Evolutionary conservation across 73 alveolate genomes (phyloP), one percentile per base, ranked within the genome.

Genomic region (Paramecium caudatum): DNA sequence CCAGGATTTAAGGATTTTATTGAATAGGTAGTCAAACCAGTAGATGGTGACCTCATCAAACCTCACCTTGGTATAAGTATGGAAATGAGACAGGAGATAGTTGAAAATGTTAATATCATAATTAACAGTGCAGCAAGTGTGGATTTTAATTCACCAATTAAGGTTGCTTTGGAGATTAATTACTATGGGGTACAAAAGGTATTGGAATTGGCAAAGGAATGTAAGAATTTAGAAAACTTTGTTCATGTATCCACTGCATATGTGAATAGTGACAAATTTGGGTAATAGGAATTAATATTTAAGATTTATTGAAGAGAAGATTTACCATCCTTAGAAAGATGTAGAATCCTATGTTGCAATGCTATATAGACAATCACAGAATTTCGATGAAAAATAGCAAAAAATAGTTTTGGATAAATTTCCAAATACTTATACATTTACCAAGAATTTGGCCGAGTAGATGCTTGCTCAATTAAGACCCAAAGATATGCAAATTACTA

Each of bases 371-470:
- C 32, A 45, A 5, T 74, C 88, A 2, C 55, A 74, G 15, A 27
- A 36, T 27, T 41, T 74, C 5, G 68, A 74, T 21, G 69, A 74
- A 15, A 41, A 74, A 39, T 61, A 83, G 25, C 49, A 88, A 9
- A 84, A 95, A 32, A 91, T 82, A 43, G 82, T 93, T 15, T 32
- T 96, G 16, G 94, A 94, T 27, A 91, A 90, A 10, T 96, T 90
- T 90, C 98, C 99, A 19, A 96, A 96, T 82, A 95, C 98, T 5
- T 95, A 96, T 90, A 94, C 97, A n/a, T 95, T 95, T 91, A 93
- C 98, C 15, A 96, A 96, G 90, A 91, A 93, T 23, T 82, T 96
- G 74, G 96, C 96, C 0, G 99, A 96, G 82, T 91, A 93, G 23
- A 55, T 96, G 80, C 63, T 96, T 13, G 92, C 49, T 47, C 82